These are phyloP conservation scores for Stachybotrys elegans DNA, from an alignment of 2,329 filamentous ascomycete species.

Conservation along the genomic window DNA sequence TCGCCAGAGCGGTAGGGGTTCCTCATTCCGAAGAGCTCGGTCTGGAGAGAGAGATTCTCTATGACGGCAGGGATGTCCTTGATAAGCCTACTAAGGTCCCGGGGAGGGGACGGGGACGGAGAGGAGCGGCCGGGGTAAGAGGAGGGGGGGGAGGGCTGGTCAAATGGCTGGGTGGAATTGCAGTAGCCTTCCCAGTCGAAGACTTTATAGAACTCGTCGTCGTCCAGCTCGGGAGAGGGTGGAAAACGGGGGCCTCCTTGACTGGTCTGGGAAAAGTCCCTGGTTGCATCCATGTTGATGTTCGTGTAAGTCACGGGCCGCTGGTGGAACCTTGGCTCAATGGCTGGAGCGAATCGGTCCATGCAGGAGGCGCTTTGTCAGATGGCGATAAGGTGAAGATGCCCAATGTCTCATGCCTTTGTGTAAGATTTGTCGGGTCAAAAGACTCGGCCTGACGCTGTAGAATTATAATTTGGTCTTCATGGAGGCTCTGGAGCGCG, in stretches of 20 bases:
- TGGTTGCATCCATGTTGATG: constrained; percentile 32
- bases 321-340: constrained; percentile 36
- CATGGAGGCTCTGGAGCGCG: constrained; percentile 28
- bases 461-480: constrained; percentile 34
- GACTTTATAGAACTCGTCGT: constrained; percentile 29
- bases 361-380: constrained; percentile 28
- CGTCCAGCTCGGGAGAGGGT: constrained; percentile 25
- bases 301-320: constrained; percentile 35
- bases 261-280: constrained; percentile 28
- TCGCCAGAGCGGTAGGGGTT: constrained; percentile 26
- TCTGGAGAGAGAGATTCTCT: constrained; percentile 26
- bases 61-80: constrained; percentile 28
- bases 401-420: constrained; percentile 33
- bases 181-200: constrained; percentile 33
- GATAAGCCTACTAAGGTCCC: constrained; percentile 27
- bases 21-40: constrained; percentile 28
- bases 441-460: constrained; percentile 31
- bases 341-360: constrained; percentile 29
- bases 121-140: constrained; percentile 17
- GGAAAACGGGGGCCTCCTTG: constrained; percentile 31
- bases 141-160: constrained; percentile 21
- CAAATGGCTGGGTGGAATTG: constrained; percentile 24
- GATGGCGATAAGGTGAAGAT: constrained; percentile 33
- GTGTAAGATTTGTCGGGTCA: constrained; percentile 34
- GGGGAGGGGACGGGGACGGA: constrained; percentile 12